These are phyloP conservation scores for Chrysoporthe deuterocubensis DNA, from an alignment of 2,329 filamentous ascomycete genomes.

Conservation along the genomic window DNA sequence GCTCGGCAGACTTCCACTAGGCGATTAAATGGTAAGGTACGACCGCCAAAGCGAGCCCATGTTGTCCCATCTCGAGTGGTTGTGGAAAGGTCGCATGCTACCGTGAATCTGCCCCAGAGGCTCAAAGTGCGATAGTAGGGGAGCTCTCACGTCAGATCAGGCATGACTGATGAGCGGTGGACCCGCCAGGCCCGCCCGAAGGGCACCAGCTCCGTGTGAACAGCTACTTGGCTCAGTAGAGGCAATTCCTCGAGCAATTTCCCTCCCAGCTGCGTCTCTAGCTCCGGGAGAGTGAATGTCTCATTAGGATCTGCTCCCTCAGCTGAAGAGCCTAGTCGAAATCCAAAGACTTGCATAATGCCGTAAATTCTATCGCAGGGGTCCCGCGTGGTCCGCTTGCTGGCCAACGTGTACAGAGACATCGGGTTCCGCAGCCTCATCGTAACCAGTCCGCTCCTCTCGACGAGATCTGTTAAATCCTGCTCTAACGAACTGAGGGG, in stretches of 20 bases:
- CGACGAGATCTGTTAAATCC: neutral
- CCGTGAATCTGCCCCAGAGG: neutral
- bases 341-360: slow-evolving; percentile 15
- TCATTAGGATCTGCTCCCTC: neutral
- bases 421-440: slow-evolving; percentile 6
- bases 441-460: slow-evolving; percentile 4
- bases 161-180: slow-evolving; percentile 4
- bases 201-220: slow-evolving; percentile 3
- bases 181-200: slow-evolving; percentile 1
- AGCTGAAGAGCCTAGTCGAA: slow-evolving; percentile 10
- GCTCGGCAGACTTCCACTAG: neutral
- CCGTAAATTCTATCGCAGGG: slow-evolving; percentile 9
- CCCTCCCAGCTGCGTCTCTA: slow-evolving; percentile 6
- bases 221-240: slow-evolving; percentile 4
- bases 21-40: neutral
- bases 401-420: slow-evolving; percentile 9
- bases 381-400: slow-evolving; percentile 4
- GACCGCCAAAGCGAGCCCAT: neutral
- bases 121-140: slow-evolving; percentile 1
- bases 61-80: neutral
- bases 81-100: neutral
- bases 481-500: neutral
- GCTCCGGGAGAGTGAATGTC: neutral
- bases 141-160: neutral
- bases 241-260: slow-evolving; percentile 6